A percentile compares a stretch with the other conserved stretches of the same genome.
These are phyloP conservation scores for Onygenales sp. DNA, from an alignment of 2,329 filamentous ascomycete species.

Conservation along the genomic window DNA sequence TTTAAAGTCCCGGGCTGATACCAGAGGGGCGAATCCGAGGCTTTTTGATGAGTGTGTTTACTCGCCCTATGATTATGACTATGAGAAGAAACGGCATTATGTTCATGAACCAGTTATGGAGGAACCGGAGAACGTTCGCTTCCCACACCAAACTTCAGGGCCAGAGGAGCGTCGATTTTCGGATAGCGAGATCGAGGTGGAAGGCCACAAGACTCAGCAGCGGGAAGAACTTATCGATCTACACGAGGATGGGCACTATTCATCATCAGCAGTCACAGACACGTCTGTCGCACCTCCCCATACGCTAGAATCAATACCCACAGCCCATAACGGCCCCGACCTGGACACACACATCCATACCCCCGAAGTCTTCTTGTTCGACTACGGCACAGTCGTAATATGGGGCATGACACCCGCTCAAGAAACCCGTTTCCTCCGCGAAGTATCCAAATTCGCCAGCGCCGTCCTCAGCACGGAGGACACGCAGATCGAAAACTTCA, in stretches of 20 bases:
- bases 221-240: slow-evolving; percentile 58
- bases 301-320: slow-evolving; percentile 9
- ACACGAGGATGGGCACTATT: slow-evolving; percentile 32
- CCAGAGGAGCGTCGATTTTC: slow-evolving; percentile 26
- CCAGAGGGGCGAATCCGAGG: slow-evolving; percentile 74
- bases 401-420: slow-evolving; percentile 95
- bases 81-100: slow-evolving; percentile 32
- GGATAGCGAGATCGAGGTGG: slow-evolving; percentile 61
- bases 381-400: slow-evolving; percentile 94
- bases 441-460: slow-evolving; percentile 86
- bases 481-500: slow-evolving; percentile 94
- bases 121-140: neutral
- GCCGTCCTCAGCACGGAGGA: slow-evolving; percentile 84
- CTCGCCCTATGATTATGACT: slow-evolving; percentile 76
- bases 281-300: slow-evolving; percentile 4
- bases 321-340: slow-evolving; percentile 44
- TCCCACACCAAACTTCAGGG: neutral
- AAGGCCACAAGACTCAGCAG: slow-evolving; percentile 46
- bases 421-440: slow-evolving; percentile 83
- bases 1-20: slow-evolving; percentile 72
- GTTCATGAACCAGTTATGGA: too few relatives aligned
- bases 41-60: slow-evolving; percentile 97
- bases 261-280: slow-evolving; percentile 12
- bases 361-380: slow-evolving; percentile 90
- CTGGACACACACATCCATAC: slow-evolving; percentile 85